Conservation (phyloP, 176 grass and related monocot species). For the Musa acuminata region DNA sequence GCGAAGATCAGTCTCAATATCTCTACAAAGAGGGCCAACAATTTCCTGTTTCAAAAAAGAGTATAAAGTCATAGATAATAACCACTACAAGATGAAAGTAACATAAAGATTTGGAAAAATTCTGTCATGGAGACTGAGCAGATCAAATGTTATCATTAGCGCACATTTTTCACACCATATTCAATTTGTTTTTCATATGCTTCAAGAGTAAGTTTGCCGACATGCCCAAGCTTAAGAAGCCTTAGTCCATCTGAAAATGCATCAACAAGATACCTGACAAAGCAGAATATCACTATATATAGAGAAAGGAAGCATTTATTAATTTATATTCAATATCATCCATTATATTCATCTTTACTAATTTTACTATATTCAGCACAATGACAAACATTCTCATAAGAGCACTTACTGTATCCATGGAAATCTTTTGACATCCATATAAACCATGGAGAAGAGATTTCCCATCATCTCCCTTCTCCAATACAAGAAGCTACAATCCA, state of each 20-base stretch:
- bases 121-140: not conserved
- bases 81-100: not conserved
- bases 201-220: constrained; percentile 31
- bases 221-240: constrained; percentile 49
- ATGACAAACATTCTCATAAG: not conserved
- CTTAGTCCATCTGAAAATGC: constrained; percentile 61
- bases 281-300: constrained; percentile 6
- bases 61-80: not conserved
- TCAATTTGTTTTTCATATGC: constrained; percentile 67
- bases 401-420: constrained; percentile 58
- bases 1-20: constrained; percentile 72
- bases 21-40: constrained; percentile 56
- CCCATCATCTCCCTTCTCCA: constrained; percentile 72
- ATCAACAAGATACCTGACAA: constrained; percentile 51
- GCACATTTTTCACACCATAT: constrained; percentile 52
- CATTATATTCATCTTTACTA: not conserved
- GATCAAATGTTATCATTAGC: constrained; percentile 15
- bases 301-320: not conserved
- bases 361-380: not conserved
- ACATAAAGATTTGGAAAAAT: not conserved
- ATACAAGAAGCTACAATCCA: constrained; percentile 68
- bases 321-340: not conserved
- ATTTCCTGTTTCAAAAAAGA: constrained; percentile 48
- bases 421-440: constrained; percentile 45
- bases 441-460: constrained; percentile 55